A percentile compares a stretch with the other conserved stretches of the same genome.
Evolutionary conservation across 164 flowering plant species (phyloP).

Genomic region (grape (Vitis vinifera)): DNA sequence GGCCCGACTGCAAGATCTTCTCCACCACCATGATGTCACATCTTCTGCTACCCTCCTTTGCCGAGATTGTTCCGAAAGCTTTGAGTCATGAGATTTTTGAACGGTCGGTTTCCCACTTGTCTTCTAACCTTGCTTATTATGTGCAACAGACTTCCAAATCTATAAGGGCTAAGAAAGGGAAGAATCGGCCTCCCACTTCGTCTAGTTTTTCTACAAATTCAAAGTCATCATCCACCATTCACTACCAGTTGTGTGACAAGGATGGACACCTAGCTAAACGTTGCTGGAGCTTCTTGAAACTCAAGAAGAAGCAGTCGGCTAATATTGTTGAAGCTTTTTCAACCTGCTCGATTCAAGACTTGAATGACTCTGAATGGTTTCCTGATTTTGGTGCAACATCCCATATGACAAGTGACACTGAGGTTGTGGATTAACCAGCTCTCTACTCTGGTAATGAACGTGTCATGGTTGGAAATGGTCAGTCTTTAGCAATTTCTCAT

Average conservation of each 20-base stretch:
- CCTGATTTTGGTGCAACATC: no score
- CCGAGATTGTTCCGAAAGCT: not conserved
- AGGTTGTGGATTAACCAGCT: not conserved
- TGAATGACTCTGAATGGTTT: not conserved
- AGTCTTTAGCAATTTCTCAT: slow-evolving; percentile 1
- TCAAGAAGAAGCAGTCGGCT: not conserved
- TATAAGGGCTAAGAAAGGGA: not conserved
- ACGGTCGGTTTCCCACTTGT: not conserved
- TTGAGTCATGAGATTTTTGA: not conserved
- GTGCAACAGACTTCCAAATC: not conserved
- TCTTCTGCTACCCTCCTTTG: not conserved
- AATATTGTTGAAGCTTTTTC: not conserved
- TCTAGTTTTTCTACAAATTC: not conserved
- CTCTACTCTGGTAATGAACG: no score
- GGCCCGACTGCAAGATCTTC: no score
- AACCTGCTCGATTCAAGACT: not conserved
- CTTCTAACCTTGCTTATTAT: not conserved
- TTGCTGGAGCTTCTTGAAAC: not conserved
- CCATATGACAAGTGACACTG: not conserved
- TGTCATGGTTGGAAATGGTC: no score
- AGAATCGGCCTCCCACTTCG: not conserved
- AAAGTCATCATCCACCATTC: not conserved
- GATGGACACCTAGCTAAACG: not conserved
- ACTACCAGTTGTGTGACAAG: not conserved
- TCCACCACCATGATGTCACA: no score